Evolutionary conservation across 805 yeast species (phyloP).

Genomic region (Zygosaccharomyces siamensis): DNA sequence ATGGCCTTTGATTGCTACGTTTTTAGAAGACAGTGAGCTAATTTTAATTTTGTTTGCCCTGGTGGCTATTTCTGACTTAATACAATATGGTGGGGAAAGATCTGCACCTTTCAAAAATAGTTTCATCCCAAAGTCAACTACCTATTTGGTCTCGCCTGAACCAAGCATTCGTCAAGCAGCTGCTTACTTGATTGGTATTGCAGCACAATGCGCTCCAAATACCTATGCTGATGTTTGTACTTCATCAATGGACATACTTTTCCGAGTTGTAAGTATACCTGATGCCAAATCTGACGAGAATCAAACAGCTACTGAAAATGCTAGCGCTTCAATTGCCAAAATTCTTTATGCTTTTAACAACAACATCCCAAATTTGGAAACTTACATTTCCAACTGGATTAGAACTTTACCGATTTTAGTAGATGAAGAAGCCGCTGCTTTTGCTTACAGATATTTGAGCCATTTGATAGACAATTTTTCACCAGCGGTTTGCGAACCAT

Average conservation of each 20-base stretch:
- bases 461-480: constrained; percentile 67
- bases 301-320: constrained; percentile 80
- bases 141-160: constrained; percentile 57
- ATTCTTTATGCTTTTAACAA: constrained; percentile 63
- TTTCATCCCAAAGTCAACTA: constrained; percentile 61
- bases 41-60: constrained; percentile 72
- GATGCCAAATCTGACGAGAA: constrained; percentile 85
- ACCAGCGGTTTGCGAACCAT: constrained; percentile 44
- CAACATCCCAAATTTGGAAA: constrained; percentile 55
- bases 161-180: constrained; percentile 84
- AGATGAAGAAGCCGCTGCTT: constrained; percentile 87
- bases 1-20: constrained; percentile 55
- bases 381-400: constrained; percentile 71
- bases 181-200: constrained; percentile 74
- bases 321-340: constrained; percentile 77
- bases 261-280: constrained; percentile 66
- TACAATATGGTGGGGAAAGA: constrained; percentile 72
- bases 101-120: constrained; percentile 60
- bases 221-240: constrained; percentile 58
- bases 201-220: constrained; percentile 76
- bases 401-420: constrained; percentile 72
- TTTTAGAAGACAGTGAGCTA: constrained; percentile 61
- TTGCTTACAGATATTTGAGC: constrained; percentile 67
- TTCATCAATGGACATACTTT: constrained; percentile 68
- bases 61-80: constrained; percentile 71